Conservation (phyloP, 371 early-diverging fungal genomes). For the Mucor velutinosus region DNA sequence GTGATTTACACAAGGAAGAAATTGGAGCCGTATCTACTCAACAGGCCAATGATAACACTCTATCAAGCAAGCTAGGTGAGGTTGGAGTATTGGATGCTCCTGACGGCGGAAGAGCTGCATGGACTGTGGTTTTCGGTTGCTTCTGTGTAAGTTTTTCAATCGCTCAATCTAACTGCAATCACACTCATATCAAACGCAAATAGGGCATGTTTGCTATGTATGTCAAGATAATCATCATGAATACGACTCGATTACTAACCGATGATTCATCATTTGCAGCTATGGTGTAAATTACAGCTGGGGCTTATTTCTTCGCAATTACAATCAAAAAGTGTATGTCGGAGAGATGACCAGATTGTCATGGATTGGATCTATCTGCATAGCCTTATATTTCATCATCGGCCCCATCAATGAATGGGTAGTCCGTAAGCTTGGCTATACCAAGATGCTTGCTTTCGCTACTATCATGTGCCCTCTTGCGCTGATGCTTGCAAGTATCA, state of each 20-base stretch:
- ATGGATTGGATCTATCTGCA: slow-evolving; percentile 50
- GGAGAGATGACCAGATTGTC: slow-evolving; percentile 33
- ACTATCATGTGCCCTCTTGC: slow-evolving; percentile 55
- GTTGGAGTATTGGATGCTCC: slow-evolving; percentile 27
- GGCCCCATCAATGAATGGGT: slow-evolving; percentile 49
- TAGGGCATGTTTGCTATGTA: slow-evolving; percentile 42
- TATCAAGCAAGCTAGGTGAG: slow-evolving; percentile 2
- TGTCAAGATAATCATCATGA: not conserved
- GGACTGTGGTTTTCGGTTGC: slow-evolving; percentile 35
- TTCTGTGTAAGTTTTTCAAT: slow-evolving; percentile 31
- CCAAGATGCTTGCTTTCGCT: slow-evolving; percentile 52
- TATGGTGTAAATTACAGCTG: slow-evolving; percentile 46
- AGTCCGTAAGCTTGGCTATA: slow-evolving; percentile 56
- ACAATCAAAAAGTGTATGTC: slow-evolving; percentile 32
- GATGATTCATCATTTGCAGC: slow-evolving; percentile 7
- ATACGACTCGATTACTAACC: not conserved
- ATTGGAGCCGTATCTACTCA: not conserved
- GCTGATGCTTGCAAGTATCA: slow-evolving; percentile 64
- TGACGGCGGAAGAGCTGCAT: slow-evolving; percentile 34
- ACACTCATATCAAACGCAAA: not conserved
- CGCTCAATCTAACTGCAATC: not conserved
- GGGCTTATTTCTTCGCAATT: slow-evolving; percentile 39
- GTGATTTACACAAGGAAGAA: not conserved
- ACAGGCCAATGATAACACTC: not conserved
- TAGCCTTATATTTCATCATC: slow-evolving; percentile 35